These are phyloP conservation scores for Symbiodinium pilosum DNA, from an alignment of 73 alveolate species.

Conservation along the genomic window DNA sequence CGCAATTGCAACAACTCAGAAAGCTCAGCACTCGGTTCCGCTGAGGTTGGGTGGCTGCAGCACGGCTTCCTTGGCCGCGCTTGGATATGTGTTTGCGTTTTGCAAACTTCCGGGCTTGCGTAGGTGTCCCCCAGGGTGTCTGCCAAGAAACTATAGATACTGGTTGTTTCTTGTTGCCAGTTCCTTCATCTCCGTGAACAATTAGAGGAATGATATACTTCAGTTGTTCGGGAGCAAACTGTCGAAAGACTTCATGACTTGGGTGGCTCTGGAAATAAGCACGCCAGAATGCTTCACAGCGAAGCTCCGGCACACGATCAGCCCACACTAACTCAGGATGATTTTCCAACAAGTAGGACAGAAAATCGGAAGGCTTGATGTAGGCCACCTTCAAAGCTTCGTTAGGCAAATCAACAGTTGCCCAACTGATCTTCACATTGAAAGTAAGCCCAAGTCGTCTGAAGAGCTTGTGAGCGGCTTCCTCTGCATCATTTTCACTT, in stretches of 20 bases:
- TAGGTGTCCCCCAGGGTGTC: background rate
- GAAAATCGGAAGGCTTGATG: background rate
- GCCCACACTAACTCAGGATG: background rate
- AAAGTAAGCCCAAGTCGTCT: background rate
- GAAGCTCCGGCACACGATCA: background rate
- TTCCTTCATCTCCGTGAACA: background rate
- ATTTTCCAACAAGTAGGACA: background rate
- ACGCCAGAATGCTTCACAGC: background rate
- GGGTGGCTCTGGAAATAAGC: background rate
- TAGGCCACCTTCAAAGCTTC: background rate
- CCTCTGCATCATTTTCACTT: background rate
- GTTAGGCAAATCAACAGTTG: background rate
- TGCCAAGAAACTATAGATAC: background rate
- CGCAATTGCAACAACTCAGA: background rate
- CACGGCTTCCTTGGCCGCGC: background rate
- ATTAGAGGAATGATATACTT: background rate
- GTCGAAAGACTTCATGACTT: background rate
- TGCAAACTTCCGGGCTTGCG: background rate
- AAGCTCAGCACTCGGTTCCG: background rate
- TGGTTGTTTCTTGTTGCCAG: background rate
- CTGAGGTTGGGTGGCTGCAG: background rate
- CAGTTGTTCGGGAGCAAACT: background rate
- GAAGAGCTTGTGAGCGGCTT: background rate
- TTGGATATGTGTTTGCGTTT: background rate
- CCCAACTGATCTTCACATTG: background rate